phyloP scores from a whole-genome alignment of 768 basidiomycete genomes.

The Mycena leptocephala region DNA sequence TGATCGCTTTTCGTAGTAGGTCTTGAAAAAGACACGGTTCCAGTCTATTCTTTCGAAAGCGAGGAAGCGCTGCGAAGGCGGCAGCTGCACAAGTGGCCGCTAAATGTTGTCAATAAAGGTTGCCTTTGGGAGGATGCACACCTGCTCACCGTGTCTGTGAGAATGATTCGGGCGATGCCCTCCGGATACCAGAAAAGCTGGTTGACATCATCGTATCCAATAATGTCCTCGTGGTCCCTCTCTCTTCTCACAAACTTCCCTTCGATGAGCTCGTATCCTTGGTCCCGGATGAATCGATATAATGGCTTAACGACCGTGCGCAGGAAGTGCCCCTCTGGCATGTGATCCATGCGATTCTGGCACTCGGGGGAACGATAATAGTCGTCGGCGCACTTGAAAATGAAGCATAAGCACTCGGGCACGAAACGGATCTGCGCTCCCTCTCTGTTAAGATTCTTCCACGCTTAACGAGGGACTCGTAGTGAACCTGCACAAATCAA shows the following conservation, averaged over 20 bases:
- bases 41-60: slow-evolving; percentile 97
- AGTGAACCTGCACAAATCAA: too few species aligned
- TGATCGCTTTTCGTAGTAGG: slow-evolving; percentile 97
- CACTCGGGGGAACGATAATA: slow-evolving; percentile 99
- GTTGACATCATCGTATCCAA: slow-evolving; percentile 99
- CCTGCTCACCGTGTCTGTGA: slow-evolving; percentile 84
- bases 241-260: slow-evolving; percentile 96
- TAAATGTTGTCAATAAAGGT: slow-evolving; percentile 45
- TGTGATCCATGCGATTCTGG: slow-evolving; percentile 91
- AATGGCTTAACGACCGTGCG: slow-evolving; percentile 93
- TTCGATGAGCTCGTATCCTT: slow-evolving; percentile 97
- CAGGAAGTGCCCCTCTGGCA: slow-evolving; percentile 96
- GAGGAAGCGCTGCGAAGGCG: slow-evolving; percentile 95
- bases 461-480: too few species aligned
- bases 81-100: slow-evolving; percentile 93
- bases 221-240: slow-evolving; percentile 93
- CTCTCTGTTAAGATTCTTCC: too few species aligned
- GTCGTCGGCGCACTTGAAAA: slow-evolving; percentile 99
- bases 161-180: slow-evolving; percentile 92
- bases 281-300: slow-evolving; percentile 97
- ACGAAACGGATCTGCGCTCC: slow-evolving; percentile 97
- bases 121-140: slow-evolving; percentile 12
- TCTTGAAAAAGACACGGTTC: slow-evolving; percentile 98
- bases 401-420: slow-evolving; percentile 98
- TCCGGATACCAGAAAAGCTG: slow-evolving; percentile 99